Evolutionary conservation across 176 grass and related monocot species (phyloP).

Genomic region (Aegilops tauschii): DNA sequence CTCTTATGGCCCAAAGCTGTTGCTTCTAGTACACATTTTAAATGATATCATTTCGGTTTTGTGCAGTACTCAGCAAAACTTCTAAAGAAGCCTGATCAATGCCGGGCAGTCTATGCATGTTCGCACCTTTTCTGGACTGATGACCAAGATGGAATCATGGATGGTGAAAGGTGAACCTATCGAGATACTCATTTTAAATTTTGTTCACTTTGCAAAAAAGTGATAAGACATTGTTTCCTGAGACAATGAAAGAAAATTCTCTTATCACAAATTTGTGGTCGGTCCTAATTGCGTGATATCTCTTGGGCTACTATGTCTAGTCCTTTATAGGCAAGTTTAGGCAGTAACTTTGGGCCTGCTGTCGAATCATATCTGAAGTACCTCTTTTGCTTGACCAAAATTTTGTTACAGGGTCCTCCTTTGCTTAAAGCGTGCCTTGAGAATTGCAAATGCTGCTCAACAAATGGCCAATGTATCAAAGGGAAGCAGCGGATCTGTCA

Average conservation of each 20-base stretch:
- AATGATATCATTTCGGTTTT: slow-evolving; percentile 23
- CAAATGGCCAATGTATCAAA: slow-evolving; percentile 88
- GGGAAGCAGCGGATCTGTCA: slow-evolving; percentile 76
- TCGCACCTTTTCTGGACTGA: slow-evolving; percentile 99
- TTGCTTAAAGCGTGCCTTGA: slow-evolving; percentile 96
- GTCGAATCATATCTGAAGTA: slow-evolving; percentile 4
- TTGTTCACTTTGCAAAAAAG: slow-evolving; percentile 7
- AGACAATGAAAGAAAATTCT: slow-evolving; percentile 6
- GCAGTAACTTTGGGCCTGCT: background rate
- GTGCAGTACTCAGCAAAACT: slow-evolving; percentile 97
- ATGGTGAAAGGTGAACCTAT: slow-evolving; percentile 86
- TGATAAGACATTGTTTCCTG: background rate
- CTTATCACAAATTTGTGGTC: background rate
- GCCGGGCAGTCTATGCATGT: slow-evolving; percentile 97
- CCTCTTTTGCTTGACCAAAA: background rate
- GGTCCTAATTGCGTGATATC: background rate
- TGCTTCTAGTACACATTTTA: background rate
- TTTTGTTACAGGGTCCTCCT: slow-evolving; percentile 81
- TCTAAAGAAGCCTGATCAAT: slow-evolving; percentile 97
- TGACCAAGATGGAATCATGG: slow-evolving; percentile 96
- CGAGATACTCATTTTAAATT: background rate
- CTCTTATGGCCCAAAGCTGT: background rate
- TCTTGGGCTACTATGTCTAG: background rate
- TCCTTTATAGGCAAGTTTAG: background rate
- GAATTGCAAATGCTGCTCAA: slow-evolving; percentile 95